These are phyloP conservation scores for Malus fusca DNA, from an alignment of 306 rosid species.

Conservation along the genomic window DNA sequence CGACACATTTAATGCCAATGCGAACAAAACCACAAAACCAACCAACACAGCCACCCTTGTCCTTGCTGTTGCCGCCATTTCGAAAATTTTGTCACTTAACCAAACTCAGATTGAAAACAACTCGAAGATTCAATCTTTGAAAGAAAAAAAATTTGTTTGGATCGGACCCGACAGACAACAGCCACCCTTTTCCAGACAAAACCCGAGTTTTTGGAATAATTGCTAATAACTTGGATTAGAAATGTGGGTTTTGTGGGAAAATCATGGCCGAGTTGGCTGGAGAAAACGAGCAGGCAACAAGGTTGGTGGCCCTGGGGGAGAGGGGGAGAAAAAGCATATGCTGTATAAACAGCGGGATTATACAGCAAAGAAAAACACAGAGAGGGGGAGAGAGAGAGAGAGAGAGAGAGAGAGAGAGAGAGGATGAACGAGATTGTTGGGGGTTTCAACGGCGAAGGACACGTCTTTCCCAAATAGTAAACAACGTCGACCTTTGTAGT, in stretches of 20 bases:
- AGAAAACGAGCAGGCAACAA: not conserved
- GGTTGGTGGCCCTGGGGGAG: slow-evolving; percentile 7
- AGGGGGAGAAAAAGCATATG: slow-evolving; percentile 10
- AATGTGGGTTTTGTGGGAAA: slow-evolving; percentile 1
- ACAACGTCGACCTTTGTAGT: not conserved
- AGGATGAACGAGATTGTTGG: slow-evolving; percentile 9
- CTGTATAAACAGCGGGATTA: not conserved
- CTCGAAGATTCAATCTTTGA: not conserved
- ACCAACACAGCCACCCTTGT: slow-evolving; percentile 11
- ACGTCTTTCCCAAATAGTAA: slow-evolving; percentile 1
- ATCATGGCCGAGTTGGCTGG: slow-evolving; percentile 23
- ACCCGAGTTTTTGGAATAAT: not conserved
- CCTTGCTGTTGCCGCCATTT: slow-evolving; percentile 25
- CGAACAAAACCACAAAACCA: slow-evolving; percentile 10
- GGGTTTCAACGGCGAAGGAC: slow-evolving; percentile 37
- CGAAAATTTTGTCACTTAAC: not conserved
- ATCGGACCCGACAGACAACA: not conserved
- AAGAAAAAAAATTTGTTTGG: not conserved
- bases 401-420: not conserved
- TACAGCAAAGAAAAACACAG: not conserved
- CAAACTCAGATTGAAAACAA: not conserved
- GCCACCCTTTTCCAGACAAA: slow-evolving; percentile 1
- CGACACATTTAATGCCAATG: slow-evolving; percentile 15
- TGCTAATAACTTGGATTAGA: not conserved
- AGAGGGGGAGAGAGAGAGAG: not conserved